phyloP scores from a whole-genome alignment of 371 early-diverging fungal species.

The Mortierella sp. region DNA sequence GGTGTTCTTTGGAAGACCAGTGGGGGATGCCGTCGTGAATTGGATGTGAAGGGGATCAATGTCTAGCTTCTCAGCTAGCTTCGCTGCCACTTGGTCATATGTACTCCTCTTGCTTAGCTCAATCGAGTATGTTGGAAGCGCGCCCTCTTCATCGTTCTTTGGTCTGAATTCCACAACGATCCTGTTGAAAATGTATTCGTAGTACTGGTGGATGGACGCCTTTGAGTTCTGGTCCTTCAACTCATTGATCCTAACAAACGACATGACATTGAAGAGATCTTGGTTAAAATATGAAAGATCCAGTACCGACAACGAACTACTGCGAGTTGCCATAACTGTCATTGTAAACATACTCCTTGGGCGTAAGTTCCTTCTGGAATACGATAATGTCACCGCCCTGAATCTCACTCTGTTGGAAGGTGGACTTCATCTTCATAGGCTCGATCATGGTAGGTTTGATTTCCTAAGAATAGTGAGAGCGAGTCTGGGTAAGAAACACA shows the following conservation, averaged over 20 bases:
- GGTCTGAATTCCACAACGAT: constrained; percentile 77
- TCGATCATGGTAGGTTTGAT: constrained; percentile 93
- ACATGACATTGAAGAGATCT: neutral
- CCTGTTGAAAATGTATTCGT: constrained; percentile 76
- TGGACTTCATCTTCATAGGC: constrained; percentile 65
- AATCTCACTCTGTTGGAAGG: constrained; percentile 82
- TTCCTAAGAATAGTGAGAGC: constrained; percentile 71
- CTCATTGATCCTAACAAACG: constrained; percentile 12
- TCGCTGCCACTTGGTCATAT: constrained; percentile 68
- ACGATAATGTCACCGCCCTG: constrained; percentile 94
- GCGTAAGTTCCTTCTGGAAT: constrained; percentile 70
- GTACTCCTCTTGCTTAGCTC: constrained; percentile 71
- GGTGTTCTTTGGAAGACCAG: constrained; percentile 53
- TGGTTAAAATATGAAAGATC: too few species aligned
- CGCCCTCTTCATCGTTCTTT: constrained; percentile 53
- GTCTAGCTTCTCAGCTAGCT: constrained; percentile 66
- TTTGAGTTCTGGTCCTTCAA: constrained; percentile 46
- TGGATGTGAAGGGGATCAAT: constrained; percentile 76
- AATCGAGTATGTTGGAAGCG: constrained; percentile 49
- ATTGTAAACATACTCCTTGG: constrained; percentile 61
- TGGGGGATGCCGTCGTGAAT: constrained; percentile 61
- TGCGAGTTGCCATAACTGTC: too few species aligned
- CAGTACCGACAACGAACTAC: too few species aligned
- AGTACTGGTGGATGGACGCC: constrained; percentile 73
- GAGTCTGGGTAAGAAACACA: neutral